These are phyloP conservation scores for Butyriboletus loyo DNA, from an alignment of 768 basidiomycete species.

Conservation along the genomic window DNA sequence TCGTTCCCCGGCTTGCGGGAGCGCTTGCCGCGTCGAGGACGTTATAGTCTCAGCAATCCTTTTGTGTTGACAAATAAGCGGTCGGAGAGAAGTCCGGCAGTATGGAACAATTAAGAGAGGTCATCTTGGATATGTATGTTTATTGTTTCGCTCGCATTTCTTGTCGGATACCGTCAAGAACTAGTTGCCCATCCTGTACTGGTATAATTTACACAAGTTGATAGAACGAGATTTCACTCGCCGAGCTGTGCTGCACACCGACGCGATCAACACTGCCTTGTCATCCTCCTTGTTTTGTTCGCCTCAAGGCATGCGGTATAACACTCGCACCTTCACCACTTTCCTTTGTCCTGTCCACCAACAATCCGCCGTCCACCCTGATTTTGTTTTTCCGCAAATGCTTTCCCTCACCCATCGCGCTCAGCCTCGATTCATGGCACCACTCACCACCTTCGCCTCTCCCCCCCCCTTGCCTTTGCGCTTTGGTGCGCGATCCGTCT, in stretches of 20 bases:
- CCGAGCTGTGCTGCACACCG: neutral
- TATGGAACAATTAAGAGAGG: constrained; percentile 15
- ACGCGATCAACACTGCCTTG: constrained; percentile 7
- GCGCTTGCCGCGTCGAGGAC: constrained; percentile 44
- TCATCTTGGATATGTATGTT: neutral
- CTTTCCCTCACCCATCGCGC: neutral
- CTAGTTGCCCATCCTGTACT: constrained; percentile 10
- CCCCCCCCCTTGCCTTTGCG: constrained; percentile 1
- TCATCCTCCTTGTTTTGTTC: constrained; percentile 14
- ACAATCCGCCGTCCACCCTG: neutral
- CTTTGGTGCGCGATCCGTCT: constrained; percentile 15
- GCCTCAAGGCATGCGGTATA: constrained; percentile 24
- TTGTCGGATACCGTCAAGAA: constrained; percentile 3
- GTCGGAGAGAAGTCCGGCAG: constrained; percentile 8
- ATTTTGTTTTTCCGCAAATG: neutral
- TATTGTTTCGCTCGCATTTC: neutral
- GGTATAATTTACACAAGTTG: neutral
- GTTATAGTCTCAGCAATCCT: constrained; percentile 54
- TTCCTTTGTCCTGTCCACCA: neutral
- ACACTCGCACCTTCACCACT: neutral
- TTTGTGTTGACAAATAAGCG: constrained; percentile 34
- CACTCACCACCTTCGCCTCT: neutral
- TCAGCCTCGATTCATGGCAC: constrained; percentile 1
- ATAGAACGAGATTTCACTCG: no score
- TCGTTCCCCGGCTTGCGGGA: constrained; percentile 60